phyloP scores from a whole-genome alignment of 306 rosid species.

The Rubus parviflorus region DNA sequence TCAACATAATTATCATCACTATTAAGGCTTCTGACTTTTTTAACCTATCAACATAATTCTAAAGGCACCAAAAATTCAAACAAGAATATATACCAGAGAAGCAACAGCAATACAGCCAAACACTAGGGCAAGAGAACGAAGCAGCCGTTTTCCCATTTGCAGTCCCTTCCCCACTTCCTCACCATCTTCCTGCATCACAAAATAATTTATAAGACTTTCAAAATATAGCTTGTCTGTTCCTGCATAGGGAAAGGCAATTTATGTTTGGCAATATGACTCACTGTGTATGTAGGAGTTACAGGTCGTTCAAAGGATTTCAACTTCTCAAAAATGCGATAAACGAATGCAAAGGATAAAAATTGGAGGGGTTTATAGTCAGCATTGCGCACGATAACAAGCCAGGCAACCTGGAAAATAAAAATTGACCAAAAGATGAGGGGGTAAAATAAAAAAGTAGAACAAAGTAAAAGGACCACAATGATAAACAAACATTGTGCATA shows the following conservation, averaged over 20 bases:
- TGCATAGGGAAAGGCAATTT: background rate
- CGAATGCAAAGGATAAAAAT: constrained; percentile 85
- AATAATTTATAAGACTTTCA: constrained; percentile 31
- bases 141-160: constrained; percentile 92
- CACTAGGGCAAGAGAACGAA: constrained; percentile 79
- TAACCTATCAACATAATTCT: constrained; percentile 12
- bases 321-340: constrained; percentile 95
- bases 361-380: constrained; percentile 92
- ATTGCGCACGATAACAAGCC: constrained; percentile 66
- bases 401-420: constrained; percentile 66
- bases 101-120: constrained; percentile 88
- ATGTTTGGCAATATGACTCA: constrained; percentile 39
- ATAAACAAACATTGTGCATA: background rate
- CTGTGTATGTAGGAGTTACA: constrained; percentile 57
- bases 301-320: constrained; percentile 79
- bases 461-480: background rate
- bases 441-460: constrained; percentile 9
- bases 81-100: constrained; percentile 64
- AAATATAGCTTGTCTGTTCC: constrained; percentile 1
- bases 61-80: constrained; percentile 29
- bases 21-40: background rate
- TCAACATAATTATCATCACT: background rate
- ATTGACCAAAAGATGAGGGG: constrained; percentile 22
- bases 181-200: constrained; percentile 79
- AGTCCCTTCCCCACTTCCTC: constrained; percentile 84